These are phyloP conservation scores for Casuarina equisetifolia DNA, from an alignment of 306 rosid genomes.

Conservation along the genomic window DNA sequence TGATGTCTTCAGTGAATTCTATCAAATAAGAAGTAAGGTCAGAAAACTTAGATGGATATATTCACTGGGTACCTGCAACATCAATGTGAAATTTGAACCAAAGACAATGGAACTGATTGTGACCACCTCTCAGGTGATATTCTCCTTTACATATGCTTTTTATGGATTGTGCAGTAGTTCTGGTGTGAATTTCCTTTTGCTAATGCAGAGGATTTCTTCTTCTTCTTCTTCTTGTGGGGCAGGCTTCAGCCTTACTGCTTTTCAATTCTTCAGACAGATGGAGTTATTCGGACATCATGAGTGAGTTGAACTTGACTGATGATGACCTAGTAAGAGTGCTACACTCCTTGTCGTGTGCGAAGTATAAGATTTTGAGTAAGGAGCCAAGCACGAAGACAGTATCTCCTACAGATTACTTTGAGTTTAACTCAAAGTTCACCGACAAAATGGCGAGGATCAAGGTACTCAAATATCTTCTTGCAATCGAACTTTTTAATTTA, in stretches of 20 bases:
- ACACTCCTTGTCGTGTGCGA: conserved; percentile 81
- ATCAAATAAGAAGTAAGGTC: conserved; percentile 57
- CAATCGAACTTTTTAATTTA: conserved; percentile 29
- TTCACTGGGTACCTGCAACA: conserved; percentile 75
- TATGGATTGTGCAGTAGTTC: background rate
- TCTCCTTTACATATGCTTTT: background rate
- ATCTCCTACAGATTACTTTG: conserved; percentile 53
- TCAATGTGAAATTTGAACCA: conserved; percentile 70
- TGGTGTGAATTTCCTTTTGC: background rate
- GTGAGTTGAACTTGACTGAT: conserved; percentile 63
- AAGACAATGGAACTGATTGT: conserved; percentile 72
- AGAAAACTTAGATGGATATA: conserved; percentile 88
- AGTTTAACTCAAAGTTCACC: conserved; percentile 74
- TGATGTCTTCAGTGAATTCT: conserved; percentile 70
- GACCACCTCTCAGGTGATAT: conserved; percentile 69
- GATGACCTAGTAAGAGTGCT: conserved; percentile 68
- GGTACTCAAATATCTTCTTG: conserved; percentile 34
- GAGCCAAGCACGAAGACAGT: conserved; percentile 64
- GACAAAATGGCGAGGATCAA: conserved; percentile 82
- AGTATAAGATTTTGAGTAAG: conserved; percentile 71
- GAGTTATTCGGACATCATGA: conserved; percentile 81
- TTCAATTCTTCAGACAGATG: conserved; percentile 74
- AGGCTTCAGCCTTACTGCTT: conserved; percentile 81
- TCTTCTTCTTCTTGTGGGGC: conserved; percentile 4
- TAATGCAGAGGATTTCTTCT: background rate